Conservation (phyloP, 768 basidiomycete species). For the Amanita inopinata region DNA sequence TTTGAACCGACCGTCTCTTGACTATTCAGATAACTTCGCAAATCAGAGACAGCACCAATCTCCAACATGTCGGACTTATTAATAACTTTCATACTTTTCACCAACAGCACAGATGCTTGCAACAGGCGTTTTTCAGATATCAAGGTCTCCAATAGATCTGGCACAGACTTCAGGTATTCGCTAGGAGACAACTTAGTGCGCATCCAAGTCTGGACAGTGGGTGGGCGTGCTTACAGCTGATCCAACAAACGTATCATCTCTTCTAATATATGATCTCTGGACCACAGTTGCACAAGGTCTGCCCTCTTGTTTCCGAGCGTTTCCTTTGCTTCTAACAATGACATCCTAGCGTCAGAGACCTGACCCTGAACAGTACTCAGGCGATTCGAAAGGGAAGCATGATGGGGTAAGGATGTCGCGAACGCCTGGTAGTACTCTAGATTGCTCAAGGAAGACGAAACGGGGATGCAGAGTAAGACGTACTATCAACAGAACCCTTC, state of each 20-base stretch:
- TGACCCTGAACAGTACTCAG: conserved; percentile 68
- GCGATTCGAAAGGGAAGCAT: conserved; percentile 66
- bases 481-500: conserved; percentile 83
- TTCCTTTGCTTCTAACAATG: conserved; percentile 74
- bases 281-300: conserved; percentile 86
- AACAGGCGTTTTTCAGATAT: conserved; percentile 92
- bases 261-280: conserved; percentile 80
- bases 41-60: conserved; percentile 87
- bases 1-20: conserved; percentile 68
- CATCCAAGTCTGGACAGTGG: background rate
- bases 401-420: conserved; percentile 88
- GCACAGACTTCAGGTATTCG: conserved; percentile 83
- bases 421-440: conserved; percentile 92
- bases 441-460: conserved; percentile 7
- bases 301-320: conserved; percentile 71
- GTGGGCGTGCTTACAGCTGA: conserved; percentile 60
- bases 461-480: conserved; percentile 21
- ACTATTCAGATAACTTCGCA: conserved; percentile 70
- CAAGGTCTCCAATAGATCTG: conserved; percentile 86
- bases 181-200: conserved; percentile 30
- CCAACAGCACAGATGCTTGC: conserved; percentile 79
- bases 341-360: conserved; percentile 56
- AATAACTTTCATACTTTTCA: conserved; percentile 82
- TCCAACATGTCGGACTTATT: conserved; percentile 90
- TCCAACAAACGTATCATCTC: conserved; percentile 95